A percentile compares a stretch with the other conserved stretches of the same genome.
These are phyloP conservation scores for Prunella vulgaris DNA, from an alignment of 257 asterid genomes.

Conservation along the genomic window DNA sequence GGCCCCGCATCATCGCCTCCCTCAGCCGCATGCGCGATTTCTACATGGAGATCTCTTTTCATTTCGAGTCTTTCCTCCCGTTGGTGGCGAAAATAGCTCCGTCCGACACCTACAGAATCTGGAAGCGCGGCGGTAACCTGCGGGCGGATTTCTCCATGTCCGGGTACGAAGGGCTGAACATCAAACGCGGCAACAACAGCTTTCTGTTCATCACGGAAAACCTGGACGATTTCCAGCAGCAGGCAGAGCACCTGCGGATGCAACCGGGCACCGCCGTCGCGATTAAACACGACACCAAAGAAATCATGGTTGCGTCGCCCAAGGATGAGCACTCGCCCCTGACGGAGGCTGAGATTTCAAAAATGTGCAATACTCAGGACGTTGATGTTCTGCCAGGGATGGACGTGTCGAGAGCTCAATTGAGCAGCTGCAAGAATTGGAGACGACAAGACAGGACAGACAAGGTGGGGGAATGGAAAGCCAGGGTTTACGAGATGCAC, in stretches of 20 bases:
- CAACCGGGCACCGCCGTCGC: slow-evolving; percentile 59
- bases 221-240: slow-evolving; percentile 3
- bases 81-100: slow-evolving; percentile 84
- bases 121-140: slow-evolving; percentile 89
- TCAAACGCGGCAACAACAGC: slow-evolving; percentile 84
- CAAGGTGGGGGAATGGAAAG: slow-evolving; percentile 72
- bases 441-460: slow-evolving; percentile 66
- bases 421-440: slow-evolving; percentile 78
- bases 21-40: slow-evolving; percentile 89
- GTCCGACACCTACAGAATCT: slow-evolving; percentile 84
- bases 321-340: slow-evolving; percentile 36
- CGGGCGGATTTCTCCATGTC: slow-evolving; percentile 86
- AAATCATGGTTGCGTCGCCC: slow-evolving; percentile 53
- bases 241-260: slow-evolving; percentile 13
- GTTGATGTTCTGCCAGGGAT: slow-evolving; percentile 79
- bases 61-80: slow-evolving; percentile 85
- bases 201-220: slow-evolving; percentile 69
- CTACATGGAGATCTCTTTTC: slow-evolving; percentile 92
- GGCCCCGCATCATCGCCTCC: slow-evolving; percentile 71
- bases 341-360: slow-evolving; percentile 48
- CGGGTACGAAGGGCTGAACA: slow-evolving; percentile 82
- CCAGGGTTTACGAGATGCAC: slow-evolving; percentile 86
- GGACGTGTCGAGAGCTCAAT: slow-evolving; percentile 81
- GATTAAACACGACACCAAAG: slow-evolving; percentile 69
- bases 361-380: slow-evolving; percentile 49